phyloP scores from a whole-genome alignment of 2,329 filamentous ascomycete genomes.

The Penicillium brevicompactum region DNA sequence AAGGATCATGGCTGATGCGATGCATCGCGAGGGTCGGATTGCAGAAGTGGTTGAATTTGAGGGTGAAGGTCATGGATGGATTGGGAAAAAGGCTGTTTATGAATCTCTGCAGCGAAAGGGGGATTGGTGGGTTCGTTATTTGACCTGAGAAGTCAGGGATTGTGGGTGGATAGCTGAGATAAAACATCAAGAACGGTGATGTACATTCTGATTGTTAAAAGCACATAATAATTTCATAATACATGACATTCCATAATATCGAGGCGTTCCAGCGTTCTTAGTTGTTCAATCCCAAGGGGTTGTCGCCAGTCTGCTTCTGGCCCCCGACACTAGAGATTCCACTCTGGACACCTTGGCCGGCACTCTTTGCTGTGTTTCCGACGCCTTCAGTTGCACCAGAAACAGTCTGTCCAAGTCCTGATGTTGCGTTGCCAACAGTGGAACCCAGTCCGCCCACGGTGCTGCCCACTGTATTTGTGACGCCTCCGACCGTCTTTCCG shows the following conservation, averaged over 20 bases:
- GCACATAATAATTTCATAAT: background rate
- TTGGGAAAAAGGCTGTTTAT: conserved; percentile 20
- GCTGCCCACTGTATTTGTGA: conserved; percentile 34
- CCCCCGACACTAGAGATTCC: conserved; percentile 19
- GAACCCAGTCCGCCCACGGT: conserved; percentile 33
- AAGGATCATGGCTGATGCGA: conserved; percentile 52
- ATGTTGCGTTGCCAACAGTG: conserved; percentile 38
- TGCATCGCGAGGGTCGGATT: conserved; percentile 45
- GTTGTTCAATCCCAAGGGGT: conserved; percentile 22
- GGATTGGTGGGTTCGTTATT: background rate
- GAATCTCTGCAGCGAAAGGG: conserved; percentile 13
- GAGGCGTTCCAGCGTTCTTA: background rate
- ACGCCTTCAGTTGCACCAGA: conserved; percentile 32
- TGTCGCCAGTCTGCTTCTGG: conserved; percentile 24
- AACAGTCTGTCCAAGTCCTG: conserved; percentile 30
- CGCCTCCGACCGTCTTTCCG: conserved; percentile 34
- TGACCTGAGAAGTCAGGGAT: background rate
- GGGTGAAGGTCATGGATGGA: conserved; percentile 55
- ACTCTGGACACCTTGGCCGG: conserved; percentile 14
- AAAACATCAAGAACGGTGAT: no score
- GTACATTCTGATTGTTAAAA: background rate
- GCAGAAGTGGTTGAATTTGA: conserved; percentile 53
- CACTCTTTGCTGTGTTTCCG: conserved; percentile 32
- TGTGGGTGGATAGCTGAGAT: no score
- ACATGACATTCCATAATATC: background rate